phyloP scores from a whole-genome alignment of 345 rosid genomes.

The Combretum micranthum region DNA sequence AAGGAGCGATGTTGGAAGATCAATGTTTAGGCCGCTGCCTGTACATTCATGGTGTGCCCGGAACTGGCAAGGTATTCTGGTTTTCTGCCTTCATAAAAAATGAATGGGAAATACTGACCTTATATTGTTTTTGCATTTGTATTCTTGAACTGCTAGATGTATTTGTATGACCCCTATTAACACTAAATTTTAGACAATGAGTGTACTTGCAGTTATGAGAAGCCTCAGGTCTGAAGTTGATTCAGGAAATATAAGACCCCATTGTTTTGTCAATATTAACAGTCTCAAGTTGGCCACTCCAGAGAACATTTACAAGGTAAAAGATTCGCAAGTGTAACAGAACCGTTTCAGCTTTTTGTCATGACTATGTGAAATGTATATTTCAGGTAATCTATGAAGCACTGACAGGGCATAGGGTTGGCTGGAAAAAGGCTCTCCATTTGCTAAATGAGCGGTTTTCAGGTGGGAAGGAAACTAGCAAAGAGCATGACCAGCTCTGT shows the following conservation, averaged over 20 bases:
- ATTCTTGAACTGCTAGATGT: slow-evolving; percentile 5
- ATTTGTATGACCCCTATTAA: slow-evolving; percentile 11
- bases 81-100: not conserved
- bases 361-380: slow-evolving; percentile 6
- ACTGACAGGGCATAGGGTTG: slow-evolving; percentile 78
- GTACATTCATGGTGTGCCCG: slow-evolving; percentile 96
- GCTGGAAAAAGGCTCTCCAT: slow-evolving; percentile 90
- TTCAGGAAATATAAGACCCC: slow-evolving; percentile 57
- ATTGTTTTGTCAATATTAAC: slow-evolving; percentile 88
- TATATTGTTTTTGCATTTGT: not conserved
- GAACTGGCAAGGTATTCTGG: slow-evolving; percentile 78
- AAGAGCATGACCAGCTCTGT: slow-evolving; percentile 65
- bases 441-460: slow-evolving; percentile 75
- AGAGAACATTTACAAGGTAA: slow-evolving; percentile 78
- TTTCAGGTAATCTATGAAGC: slow-evolving; percentile 85
- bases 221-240: slow-evolving; percentile 82
- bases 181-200: slow-evolving; percentile 57
- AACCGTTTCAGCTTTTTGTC: not conserved
- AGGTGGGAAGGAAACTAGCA: slow-evolving; percentile 49
- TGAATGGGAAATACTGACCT: no score
- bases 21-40: slow-evolving; percentile 90
- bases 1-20: slow-evolving; percentile 80
- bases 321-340: not conserved
- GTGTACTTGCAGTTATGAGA: slow-evolving; percentile 79
- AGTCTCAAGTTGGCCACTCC: slow-evolving; percentile 93